Base-by-base conservation (phyloP, 2,329 filamentous ascomycete genomes). In the Hypoxylon sp. region DNA sequence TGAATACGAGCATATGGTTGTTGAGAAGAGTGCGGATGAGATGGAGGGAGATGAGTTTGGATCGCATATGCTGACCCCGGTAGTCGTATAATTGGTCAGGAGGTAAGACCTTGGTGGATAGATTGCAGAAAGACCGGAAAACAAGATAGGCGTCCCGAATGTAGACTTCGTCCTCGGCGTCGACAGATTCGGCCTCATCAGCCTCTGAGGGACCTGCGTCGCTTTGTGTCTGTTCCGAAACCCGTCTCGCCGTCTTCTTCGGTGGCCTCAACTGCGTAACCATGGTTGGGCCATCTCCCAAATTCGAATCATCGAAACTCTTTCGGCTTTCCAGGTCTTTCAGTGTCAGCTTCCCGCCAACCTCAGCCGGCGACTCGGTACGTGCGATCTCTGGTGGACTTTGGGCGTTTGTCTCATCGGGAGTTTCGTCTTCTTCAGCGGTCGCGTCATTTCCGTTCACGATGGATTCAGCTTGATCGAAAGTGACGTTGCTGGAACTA, bases 91-190 rank as follows among this genome's bases (percentile, higher is more conserved):
- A 85, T 70, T 97, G 92, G 56, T 99, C 94, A 2, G 91, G 86
- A 6, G 90, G 85, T 17, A 99, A 78, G 29, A 91, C 78, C 70
- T 99, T 99, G 57, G 93, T 97, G 51, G 93, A 97, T 34, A 99
- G 78, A 72, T 97, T 96, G 79, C 95, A 99, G 75, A 99, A 94
- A 2, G 94, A 96, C 21, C 94, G 84, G 75, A 99, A 97, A 34
- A 99, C 91, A 15, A 99, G 82, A 71, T 97, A 99, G 7, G 94
- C 92, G 73, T 99, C 94, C 63, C 94, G 90, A 63, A 97, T 91
- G 69, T 96, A 97, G 13, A 97, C 90, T 69, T 99, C 94, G 66
- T 99, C 94, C 68, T 96, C 91, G 19, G 80, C 79, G 45, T 88
- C 86, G 13, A 85, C 73, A 13, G 77, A 75, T 46, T 90, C 85